Base-by-base conservation (phyloP, 441 rosid species). In the Adansonia gregorii region DNA sequence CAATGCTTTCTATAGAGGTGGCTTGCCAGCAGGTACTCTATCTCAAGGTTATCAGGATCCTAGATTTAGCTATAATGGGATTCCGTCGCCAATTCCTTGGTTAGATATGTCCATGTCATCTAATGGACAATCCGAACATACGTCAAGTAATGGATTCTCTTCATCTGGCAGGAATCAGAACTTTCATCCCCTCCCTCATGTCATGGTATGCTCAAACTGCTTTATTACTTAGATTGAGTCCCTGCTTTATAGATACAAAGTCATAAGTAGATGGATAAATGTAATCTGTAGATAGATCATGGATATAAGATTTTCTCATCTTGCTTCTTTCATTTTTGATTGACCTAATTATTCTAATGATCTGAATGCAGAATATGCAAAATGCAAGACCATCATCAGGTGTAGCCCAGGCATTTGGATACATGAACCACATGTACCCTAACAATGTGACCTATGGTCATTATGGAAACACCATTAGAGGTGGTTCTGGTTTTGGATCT, bases 111-210 rank as follows among this genome's bases (percentile, higher is more conserved):
- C 87, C 1, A 20, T 81, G 75, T 85, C 70, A 74, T 45, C 86
- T 15, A 82, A 74, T 77, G 88, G 87, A 60, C 85, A 78, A 10
- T 72, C 88, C 59, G 78, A 80, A 55, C 81, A 81, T 78, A 70
- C 81, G 55, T 39, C 78, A 51, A 79, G 64, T 70, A n/a, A 78
- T 64, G 85, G 86, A 2, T 81, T 81, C 73, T 49, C 85, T 52
- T 88, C 88, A 22, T 81, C 93, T 2, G 83, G 90, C 17, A 85
- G 89, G 83, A 90, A 83, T 82, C 91, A 80, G 86, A 80, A 71
- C 58, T 81, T 82, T 69, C 86, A 67, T 2, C 17, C 81, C 15
- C 73, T 68, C 61, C 80, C 89, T 17, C 86, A 87, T 75, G 73
- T 78, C 75, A 71, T 78, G 89, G 93, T 91, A 87, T 71, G 86